Percentiles rank a stretch among this genome's conserved stretches.
These are phyloP conservation scores for Flaveria brownii DNA, from an alignment of 129 eudicot genomes.

Conservation along the genomic window DNA sequence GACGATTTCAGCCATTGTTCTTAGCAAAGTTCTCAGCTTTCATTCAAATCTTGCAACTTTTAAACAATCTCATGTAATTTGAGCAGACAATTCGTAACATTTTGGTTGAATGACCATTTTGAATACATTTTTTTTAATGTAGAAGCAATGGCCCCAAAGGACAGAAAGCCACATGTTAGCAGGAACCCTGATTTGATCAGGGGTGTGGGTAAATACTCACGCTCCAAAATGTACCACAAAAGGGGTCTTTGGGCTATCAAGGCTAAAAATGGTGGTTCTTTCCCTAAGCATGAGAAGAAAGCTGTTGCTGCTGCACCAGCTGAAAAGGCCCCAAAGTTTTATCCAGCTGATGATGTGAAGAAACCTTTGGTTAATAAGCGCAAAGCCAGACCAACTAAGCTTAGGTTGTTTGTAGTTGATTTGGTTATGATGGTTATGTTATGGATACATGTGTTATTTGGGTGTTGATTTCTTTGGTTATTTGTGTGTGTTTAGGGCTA, in stretches of 20 bases:
- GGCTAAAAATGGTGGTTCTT: slow-evolving; percentile 77
- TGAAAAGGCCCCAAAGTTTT: slow-evolving; percentile 58
- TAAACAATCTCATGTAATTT: not conserved
- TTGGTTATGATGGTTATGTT: not conserved
- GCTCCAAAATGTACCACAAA: slow-evolving; percentile 89
- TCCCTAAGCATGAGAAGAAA: slow-evolving; percentile 55
- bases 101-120: not conserved
- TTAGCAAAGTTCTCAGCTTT: not conserved
- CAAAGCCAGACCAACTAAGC: slow-evolving; percentile 71
- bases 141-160: slow-evolving; percentile 53
- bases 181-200: slow-evolving; percentile 77
- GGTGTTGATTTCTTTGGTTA: not conserved
- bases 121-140: not conserved
- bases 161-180: slow-evolving; percentile 34
- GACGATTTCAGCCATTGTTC: not conserved
- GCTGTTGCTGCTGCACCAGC: slow-evolving; percentile 38
- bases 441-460: not conserved
- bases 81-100: not conserved
- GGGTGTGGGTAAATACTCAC: slow-evolving; percentile 65
- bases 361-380: slow-evolving; percentile 62
- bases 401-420: slow-evolving; percentile 56
- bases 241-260: slow-evolving; percentile 90
- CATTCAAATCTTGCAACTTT: not conserved
- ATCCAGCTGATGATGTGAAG: slow-evolving; percentile 81
- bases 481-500: slow-evolving; percentile 43